phyloP scores from a whole-genome alignment of 495 filamentous ascomycete genomes.

The Hypoxylon crocopeplum region DNA sequence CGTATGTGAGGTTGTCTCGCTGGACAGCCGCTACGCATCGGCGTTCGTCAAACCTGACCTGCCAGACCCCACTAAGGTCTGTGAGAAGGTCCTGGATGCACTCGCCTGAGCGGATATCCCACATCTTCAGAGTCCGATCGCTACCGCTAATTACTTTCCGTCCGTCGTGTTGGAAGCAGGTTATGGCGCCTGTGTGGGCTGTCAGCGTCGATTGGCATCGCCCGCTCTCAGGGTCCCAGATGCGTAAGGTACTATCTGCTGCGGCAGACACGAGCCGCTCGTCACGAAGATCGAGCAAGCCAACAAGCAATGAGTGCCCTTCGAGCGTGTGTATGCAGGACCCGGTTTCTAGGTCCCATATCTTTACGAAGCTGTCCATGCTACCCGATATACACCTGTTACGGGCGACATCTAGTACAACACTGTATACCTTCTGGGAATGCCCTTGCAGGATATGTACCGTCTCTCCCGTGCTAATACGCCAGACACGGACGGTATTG shows the following conservation, averaged over 20 bases:
- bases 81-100: constrained; percentile 94
- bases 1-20: constrained; percentile 87
- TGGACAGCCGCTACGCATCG: constrained; percentile 97
- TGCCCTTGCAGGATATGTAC: constrained; percentile 88
- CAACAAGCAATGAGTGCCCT: constrained; percentile 92
- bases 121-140: constrained; percentile 97
- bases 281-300: constrained; percentile 84
- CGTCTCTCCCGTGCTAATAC: constrained; percentile 93
- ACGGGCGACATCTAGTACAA: constrained; percentile 89
- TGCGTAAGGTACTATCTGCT: constrained; percentile 91
- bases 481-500: constrained; percentile 95
- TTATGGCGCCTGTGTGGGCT: constrained; percentile 96
- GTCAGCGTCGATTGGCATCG: constrained; percentile 87
- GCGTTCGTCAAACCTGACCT: constrained; percentile 96
- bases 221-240: constrained; percentile 96
- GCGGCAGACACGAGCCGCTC: constrained; percentile 93
- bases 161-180: constrained; percentile 97
- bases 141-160: constrained; percentile 97
- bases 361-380: constrained; percentile 98
- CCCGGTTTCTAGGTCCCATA: constrained; percentile 96
- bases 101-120: constrained; percentile 91
- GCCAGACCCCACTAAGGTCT: constrained; percentile 96
- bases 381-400: constrained; percentile 97
- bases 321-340: constrained; percentile 87
- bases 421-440: constrained; percentile 93